Base-by-base conservation (phyloP, 441 rosid genomes). In the Iberis amara region DNA sequence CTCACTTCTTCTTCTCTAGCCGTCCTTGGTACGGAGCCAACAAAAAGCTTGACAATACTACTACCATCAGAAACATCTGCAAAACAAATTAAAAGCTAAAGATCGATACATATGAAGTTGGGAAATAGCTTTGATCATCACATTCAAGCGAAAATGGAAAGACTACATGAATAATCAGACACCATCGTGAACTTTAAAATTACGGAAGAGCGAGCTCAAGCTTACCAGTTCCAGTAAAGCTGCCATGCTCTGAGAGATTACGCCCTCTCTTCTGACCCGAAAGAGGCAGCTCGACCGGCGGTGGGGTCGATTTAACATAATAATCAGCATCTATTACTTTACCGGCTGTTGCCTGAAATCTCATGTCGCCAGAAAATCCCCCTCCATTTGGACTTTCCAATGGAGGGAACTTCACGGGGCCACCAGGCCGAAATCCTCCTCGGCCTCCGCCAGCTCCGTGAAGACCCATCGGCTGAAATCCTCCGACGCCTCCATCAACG, bases 21-120 rank as follows among this genome's bases (percentile, higher is more conserved):
- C 53, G 94, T 81, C 76, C 89, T 80, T 21, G 99, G 97, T 70
- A 94, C 97, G 8, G 97, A 94, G 47, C 99, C 99, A 70, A 94
- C 94, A 79, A 94, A 94, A 59, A 89, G 96, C 74, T 94, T 94
- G 51, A 96, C 95, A 62, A 79, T 65, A 64, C 70, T 73, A 47
- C 77, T 75, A 43, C 77, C 70, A 64, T 78, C 92, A 46, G 58
- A 66, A 39, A 69, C 65, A 58, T 92, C 97, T 85, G 75, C 39
- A 67, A 54, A 68, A 53, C 43, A 59, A 38, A 27, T 42, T 3
- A 42, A 6, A 7, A 41, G 40, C 6, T 13, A 47, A 55, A 4
- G 21, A 41, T 48, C 8, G 4, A 33, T 13, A 49, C 31, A 14
- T n/a, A 54, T 21, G 28, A 26, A 15, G 8, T 11, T 47, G n/a